Base-by-base conservation (phyloP, 2,329 filamentous ascomycete genomes). In the Hyphodiscus sp. region DNA sequence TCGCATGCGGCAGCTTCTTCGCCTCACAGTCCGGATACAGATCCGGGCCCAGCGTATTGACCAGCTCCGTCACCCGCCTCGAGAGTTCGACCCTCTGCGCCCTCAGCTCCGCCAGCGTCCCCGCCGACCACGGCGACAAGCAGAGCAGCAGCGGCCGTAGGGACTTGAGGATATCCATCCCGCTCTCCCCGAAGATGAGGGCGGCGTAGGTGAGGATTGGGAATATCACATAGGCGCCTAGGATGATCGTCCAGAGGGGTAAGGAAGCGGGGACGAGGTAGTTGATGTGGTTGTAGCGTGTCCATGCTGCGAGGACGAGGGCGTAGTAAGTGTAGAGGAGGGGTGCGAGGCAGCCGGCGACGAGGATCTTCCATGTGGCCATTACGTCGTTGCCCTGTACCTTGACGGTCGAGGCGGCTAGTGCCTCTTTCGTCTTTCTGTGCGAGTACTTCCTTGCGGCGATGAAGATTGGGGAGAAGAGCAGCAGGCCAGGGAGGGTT, bases 91-190 rank as follows among this genome's bases (percentile, higher is more conserved):
- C 83, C 47, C 92, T 84, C 55, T 81, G 78, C 59, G 80, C 74
- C 52, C 89, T 82, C 47, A 96, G 78, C 61, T 83, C 85, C 56
- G 87, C 81, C 47, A 97, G 80, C 54, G 86, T 89, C 72, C 89
- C 92, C 67, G 84, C 85, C 1, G 88, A 91, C 2, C 83, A 83
- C 0, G 92, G 92, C 63, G 86, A 85, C 65, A 96, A 78, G 58
- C 87, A 91, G 41, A 96, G 77, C 48, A 95, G 76, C 16, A 97
- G 80, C 2, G 92, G 92, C 15, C 89, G 82, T 16, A 97, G 79
- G 0, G 91, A 96, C 71, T 96, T 96, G 73, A 92, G 75, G 51
- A 96, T 96, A 67, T 96, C 92, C 90, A 97, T 95, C 50, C 91
- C 91, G 15, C 94, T 85, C 72, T 97, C 92, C 46, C 92, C 92